Conservation (phyloP, 805 yeast species). For the Ogataea populi-albae region DNA sequence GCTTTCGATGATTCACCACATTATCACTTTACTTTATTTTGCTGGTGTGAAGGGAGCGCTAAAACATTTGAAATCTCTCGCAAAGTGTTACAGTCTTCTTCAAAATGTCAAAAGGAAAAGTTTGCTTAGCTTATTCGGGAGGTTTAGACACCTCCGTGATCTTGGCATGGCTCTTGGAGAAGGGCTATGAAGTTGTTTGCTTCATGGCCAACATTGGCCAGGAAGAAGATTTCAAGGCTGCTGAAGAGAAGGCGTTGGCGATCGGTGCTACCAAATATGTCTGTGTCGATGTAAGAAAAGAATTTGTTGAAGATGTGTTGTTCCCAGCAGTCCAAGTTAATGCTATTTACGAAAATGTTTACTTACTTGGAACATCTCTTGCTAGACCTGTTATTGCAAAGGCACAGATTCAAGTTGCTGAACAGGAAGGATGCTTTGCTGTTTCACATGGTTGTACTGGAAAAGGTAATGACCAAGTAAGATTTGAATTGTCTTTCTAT, state of each 20-base stretch:
- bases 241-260: slow-evolving; percentile 91
- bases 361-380: slow-evolving; percentile 92
- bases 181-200: slow-evolving; percentile 97
- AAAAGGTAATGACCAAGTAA: slow-evolving; percentile 98
- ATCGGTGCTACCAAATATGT: slow-evolving; percentile 97
- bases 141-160: slow-evolving; percentile 98
- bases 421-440: slow-evolving; percentile 96
- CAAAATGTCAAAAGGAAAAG: slow-evolving; percentile 95
- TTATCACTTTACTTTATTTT: too few species aligned
- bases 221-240: slow-evolving; percentile 98
- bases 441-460: slow-evolving; percentile 99
- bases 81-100: slow-evolving; percentile 1
- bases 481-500: slow-evolving; percentile 95
- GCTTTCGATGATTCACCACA: too few species aligned
- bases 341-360: slow-evolving; percentile 97
- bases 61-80: too few species aligned
- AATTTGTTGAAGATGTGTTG: slow-evolving; percentile 88
- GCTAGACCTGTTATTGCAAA: slow-evolving; percentile 99
- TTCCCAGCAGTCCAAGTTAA: slow-evolving; percentile 97
- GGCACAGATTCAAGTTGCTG: slow-evolving; percentile 97
- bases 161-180: slow-evolving; percentile 95
- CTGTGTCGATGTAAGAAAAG: slow-evolving; percentile 89
- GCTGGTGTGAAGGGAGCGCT: too few species aligned
- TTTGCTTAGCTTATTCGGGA: slow-evolving; percentile 98
- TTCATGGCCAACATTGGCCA: slow-evolving; percentile 99